Base-by-base conservation (phyloP, 306 rosid species). In the Dalbergia oliveri region DNA sequence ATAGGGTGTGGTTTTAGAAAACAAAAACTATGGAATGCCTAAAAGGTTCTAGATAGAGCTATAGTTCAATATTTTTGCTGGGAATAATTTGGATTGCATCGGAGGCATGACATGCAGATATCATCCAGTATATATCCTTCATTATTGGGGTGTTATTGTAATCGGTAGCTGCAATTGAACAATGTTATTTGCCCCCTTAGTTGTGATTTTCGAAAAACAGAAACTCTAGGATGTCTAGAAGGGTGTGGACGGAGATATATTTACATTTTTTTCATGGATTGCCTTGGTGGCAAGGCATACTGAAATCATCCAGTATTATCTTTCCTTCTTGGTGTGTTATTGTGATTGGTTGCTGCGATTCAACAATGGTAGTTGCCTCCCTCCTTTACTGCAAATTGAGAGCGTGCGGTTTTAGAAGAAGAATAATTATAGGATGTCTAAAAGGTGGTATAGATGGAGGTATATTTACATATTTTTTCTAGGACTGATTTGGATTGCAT, bases 41-140 rank as follows among this genome's bases (percentile, higher is more conserved):
- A 10, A 44, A 43, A 74, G 69, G n/a, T 72, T 43, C 16, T 11
- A 63, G 39, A 44, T 53, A 19, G 50, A 5, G 58, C 39, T 39
- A 21, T 33, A 34, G 6, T 49, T 61, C 10, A 34, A 37, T 61
- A 14, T 4, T 60, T 44, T 41, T 35, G 8, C 75, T 54, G 9
- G 45, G n/a, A 51, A 5, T 68, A 23, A 58, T 70, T 69, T 43
- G 35, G 13, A 14, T 45, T 79, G 43, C 78, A 34, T 4, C 34
- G 44, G 53, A 35, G 53, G 8, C 41, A 31, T 15, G 8, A 71
- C 4, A 35, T 35, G 39, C 4, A 4, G 41, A 53, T 26, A 34
- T 43, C 26, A 15, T 70, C 12, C 19, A 33, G 1, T 33, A 9
- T 31, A 37, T 37, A 37, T 37, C 41, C 7, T 37, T 37, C 41